Evolutionary conservation across 495 filamentous ascomycete species (phyloP), one percentile per base, ranked within the genome.

Genomic region (Xylaria scruposa): DNA sequence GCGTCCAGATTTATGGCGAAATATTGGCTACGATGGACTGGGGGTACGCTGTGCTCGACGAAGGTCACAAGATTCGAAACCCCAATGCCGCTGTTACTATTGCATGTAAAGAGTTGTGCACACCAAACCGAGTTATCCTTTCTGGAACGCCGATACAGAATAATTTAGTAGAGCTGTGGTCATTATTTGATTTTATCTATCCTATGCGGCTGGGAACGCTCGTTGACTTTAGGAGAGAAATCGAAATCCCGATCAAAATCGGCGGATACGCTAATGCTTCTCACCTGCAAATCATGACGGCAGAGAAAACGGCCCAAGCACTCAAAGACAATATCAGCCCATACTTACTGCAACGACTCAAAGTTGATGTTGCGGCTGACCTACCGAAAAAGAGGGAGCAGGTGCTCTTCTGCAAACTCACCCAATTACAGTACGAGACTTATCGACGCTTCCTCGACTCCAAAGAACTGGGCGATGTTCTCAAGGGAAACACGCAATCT

Each of bases 91-190:
- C 89, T 0, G 94, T 98, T 68, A 97, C 96, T 0, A 92, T 97
- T 60, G 91, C 93, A 75, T 97, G 93, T 86, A 98, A 98, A 78
- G 92, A 97, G 75, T 85, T 99, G 17, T 86, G 90, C 42, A 98
- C 96, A 8, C 86, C 90, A 4, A 95, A 98, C 78, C 90, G 96
- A 33, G 85, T 98, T 63, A 98, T 99, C 70, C 85, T 98, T 6
- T 98, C 96, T 0, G 96, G 96, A 9, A 99, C 96, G 0, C 96
- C 96, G 1, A 97, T 99, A 86, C 96, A 99, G 81, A 99, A 99
- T 78, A 98, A 97, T 74, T 86, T 99, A 15, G 88, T 92, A n/a
- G 96, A 99, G 76, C 85, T 99, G 3, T 99, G 96, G 96, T 97
- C 94, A 0, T 83, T 99, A 9, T 97, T 98, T 76, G 96, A 99